These are phyloP conservation scores for Pseudogymnoascus sp. DNA, from an alignment of 2,329 filamentous ascomycete species.

Conservation along the genomic window DNA sequence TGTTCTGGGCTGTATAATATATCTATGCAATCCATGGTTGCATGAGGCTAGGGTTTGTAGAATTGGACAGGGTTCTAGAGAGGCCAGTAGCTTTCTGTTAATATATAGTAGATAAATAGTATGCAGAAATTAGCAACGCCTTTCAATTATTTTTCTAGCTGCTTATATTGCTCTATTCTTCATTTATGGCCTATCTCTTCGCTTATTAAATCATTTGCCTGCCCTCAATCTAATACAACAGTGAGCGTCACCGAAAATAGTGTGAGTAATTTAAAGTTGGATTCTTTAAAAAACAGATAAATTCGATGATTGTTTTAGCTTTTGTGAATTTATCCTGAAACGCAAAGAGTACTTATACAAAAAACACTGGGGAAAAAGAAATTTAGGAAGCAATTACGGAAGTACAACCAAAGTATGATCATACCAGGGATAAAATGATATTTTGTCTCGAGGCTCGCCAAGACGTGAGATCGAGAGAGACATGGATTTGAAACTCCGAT, in stretches of 20 bases:
- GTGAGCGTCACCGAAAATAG: neutral
- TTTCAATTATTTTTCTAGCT: neutral
- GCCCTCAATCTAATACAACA: neutral
- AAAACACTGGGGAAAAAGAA: neutral
- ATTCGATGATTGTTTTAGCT: too few species aligned
- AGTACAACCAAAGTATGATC: neutral
- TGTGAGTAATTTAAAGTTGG: neutral
- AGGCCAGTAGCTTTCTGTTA: neutral
- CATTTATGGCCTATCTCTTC: neutral
- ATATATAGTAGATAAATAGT: neutral
- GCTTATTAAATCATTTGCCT: neutral
- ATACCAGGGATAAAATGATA: neutral
- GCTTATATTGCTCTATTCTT: neutral
- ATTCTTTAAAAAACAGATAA: neutral
- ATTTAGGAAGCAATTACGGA: neutral
- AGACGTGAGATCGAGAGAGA: neutral
- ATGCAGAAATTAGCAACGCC: neutral
- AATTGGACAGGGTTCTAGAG: neutral
- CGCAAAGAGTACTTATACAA: neutral
- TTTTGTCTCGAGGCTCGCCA: neutral
- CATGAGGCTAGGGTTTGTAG: neutral
- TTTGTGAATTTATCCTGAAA: too few species aligned
- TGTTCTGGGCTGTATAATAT: slow-evolving; percentile 50
- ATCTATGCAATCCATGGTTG: neutral
- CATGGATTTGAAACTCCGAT: neutral